A percentile compares a stretch with the other conserved stretches of the same genome.
Evolutionary conservation across 2,329 filamentous ascomycete genomes (phyloP).

Genomic region (Nothomitra cinnamomea): DNA sequence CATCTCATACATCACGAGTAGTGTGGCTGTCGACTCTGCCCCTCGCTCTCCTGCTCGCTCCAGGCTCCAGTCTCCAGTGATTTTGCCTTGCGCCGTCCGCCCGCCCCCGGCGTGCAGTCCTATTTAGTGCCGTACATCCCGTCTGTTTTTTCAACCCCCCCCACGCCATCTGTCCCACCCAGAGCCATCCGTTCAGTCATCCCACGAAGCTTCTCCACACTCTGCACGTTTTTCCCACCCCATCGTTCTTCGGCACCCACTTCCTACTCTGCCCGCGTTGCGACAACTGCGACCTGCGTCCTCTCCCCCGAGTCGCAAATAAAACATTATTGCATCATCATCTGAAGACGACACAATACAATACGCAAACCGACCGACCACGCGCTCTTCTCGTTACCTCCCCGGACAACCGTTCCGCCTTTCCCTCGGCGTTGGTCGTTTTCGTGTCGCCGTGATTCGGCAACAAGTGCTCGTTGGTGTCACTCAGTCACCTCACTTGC

Average conservation of each 20-base stretch:
- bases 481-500: no score
- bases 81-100: not conserved
- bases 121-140: conserved; percentile 3
- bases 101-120: not conserved
- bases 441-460: no score
- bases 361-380: no score
- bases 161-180: not conserved
- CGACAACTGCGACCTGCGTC: not conserved
- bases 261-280: not conserved
- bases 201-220: conserved; percentile 3
- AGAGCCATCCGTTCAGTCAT: not conserved
- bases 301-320: not conserved
- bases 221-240: not conserved
- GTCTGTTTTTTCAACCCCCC: not conserved
- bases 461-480: no score
- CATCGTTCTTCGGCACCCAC: not conserved
- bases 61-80: not conserved
- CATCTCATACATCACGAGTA: no score
- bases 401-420: no score
- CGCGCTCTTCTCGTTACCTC: no score
- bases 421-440: no score
- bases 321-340: no score
- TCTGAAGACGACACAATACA: no score
- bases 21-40: no score
- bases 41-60: no score